Evolutionary conservation across 345 rosid genomes (phyloP), one percentile per base, ranked within the genome.

Genomic region (Raphanus raphanistrum): DNA sequence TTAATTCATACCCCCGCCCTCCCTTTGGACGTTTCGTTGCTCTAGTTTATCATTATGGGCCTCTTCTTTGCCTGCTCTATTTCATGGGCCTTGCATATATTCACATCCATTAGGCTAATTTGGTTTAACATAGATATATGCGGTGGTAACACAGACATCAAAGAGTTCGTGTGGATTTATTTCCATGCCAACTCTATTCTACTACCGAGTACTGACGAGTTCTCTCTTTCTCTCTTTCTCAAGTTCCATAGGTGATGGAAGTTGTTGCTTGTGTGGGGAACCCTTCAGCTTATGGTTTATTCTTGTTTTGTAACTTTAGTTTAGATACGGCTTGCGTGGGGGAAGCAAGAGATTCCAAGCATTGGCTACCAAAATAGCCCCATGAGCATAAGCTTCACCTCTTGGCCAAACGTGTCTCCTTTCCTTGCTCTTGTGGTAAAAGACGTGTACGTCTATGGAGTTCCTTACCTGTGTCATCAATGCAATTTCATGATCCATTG

Each of bases 361-460:
- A 65, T 36, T 65, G 52, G 17, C 52, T 21, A 64, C 68, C 68
- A 6, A 36, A 2, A 9, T 31, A 21, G 21, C 21, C 52, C 15
- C 55, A 66, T 25, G 54, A 38, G 33, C 54, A 41, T 66, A 66
- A 35, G 71, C 55, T 67, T 67, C 35, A 66, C 71, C 52, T 38
- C 54, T 21, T 65, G 54, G 69, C 2, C 57, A 66, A 66, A 11
- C 55, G 33, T 26, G 57, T 66, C 70, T 41, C 70, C 55, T 66
- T 66, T 26, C 55, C 70, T 3, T 66, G 70, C 12, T 16, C 54
- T 66, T 66, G 70, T 66, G 70, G 21, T 38, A 41, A 41, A 38
- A 21, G n/a, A n/a, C n/a, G n/a, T n/a, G n/a, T n/a, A 41, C 55
- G 17, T 11, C 55, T 55, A 2, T 41, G 21, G 57, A 66, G 54